Evolutionary conservation across 305 asterid species (phyloP).

Genomic region (Solanum hybrid): DNA sequence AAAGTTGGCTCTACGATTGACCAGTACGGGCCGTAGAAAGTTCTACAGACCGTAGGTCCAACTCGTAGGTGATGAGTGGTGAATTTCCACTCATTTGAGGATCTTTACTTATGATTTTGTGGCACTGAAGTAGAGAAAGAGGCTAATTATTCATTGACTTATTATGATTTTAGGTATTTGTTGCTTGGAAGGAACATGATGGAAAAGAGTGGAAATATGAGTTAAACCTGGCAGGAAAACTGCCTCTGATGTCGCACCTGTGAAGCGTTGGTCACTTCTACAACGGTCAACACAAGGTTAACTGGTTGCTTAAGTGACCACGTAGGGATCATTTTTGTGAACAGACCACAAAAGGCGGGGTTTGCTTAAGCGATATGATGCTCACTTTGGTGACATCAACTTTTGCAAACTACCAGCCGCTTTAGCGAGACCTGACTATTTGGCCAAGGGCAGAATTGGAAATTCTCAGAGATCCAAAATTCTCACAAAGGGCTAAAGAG

Average conservation of each 20-base stretch:
- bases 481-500: neutral
- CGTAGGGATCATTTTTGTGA: neutral
- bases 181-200: neutral
- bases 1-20: neutral
- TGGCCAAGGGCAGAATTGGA: neutral
- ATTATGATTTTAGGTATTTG: neutral
- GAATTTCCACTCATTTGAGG: neutral
- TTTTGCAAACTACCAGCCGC: neutral
- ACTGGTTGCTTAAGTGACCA: neutral
- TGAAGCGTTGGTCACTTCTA: neutral
- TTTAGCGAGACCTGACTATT: neutral
- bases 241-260: neutral
- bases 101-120: neutral
- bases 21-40: neutral
- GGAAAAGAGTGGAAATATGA: neutral
- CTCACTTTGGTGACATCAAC: neutral
- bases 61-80: neutral
- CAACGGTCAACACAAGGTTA: neutral
- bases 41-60: neutral
- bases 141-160: neutral
- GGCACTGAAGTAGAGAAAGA: neutral
- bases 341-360: neutral
- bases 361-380: neutral
- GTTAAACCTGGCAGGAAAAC: neutral
- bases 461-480: neutral